phyloP scores from a whole-genome alignment of 2,329 filamentous ascomycete species.

The Ilyonectria destructans region DNA sequence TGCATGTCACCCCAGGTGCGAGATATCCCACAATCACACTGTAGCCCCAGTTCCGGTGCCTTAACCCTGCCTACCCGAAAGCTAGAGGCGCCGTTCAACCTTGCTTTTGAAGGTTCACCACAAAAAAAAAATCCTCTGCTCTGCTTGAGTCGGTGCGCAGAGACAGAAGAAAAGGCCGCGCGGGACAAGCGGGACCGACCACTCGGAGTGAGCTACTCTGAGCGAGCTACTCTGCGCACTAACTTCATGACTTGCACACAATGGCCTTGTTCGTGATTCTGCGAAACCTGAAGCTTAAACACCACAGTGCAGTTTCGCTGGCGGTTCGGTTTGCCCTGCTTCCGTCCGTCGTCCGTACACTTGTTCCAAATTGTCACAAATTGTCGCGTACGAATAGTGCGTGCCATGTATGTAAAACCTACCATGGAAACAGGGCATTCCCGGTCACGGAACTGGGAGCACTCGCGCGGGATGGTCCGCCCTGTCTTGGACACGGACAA shows the following conservation, averaged over 20 bases:
- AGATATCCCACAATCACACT: slow-evolving; percentile 3
- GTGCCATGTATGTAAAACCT: not conserved
- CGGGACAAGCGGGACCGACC: too few species aligned
- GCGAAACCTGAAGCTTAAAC: too few species aligned
- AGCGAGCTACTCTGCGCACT: too few species aligned
- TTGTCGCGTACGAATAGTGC: too few species aligned
- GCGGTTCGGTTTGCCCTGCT: too few species aligned
- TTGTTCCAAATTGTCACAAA: too few species aligned
- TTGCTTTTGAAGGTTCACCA: not conserved
- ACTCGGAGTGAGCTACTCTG: too few species aligned
- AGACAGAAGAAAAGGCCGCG: too few species aligned
- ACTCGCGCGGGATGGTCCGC: slow-evolving; percentile 13
- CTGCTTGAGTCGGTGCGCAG: not conserved
- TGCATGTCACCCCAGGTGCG: slow-evolving; percentile 5
- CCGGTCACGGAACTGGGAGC: slow-evolving; percentile 19
- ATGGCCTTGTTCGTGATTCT: too few species aligned
- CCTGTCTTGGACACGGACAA: slow-evolving; percentile 3
- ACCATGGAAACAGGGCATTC: slow-evolving; percentile 1
- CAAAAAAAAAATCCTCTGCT: not conserved
- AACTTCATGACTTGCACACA: too few species aligned
- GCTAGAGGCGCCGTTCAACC: not conserved
- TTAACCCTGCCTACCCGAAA: slow-evolving; percentile 4
- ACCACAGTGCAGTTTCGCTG: too few species aligned
- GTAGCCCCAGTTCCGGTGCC: slow-evolving; percentile 1
- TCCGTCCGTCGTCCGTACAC: too few species aligned